Evolutionary conservation across 1,284 basidiomycete species (phyloP), one percentile per base, ranked within the genome.

Genomic region (Cutaneotrichosporon curvatum): DNA sequence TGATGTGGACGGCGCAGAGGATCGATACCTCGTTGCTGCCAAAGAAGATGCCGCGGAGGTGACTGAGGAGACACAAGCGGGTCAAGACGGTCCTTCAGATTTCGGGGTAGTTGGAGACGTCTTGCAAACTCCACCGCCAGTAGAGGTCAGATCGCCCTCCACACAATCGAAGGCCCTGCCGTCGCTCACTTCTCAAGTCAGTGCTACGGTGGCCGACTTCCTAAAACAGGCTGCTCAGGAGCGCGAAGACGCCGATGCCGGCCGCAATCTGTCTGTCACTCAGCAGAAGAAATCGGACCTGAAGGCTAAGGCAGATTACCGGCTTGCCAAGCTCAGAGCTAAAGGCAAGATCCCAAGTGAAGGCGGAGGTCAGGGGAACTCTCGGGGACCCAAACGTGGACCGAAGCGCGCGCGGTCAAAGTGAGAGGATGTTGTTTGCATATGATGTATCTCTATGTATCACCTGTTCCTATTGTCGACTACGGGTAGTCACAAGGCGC

Each of bases 1-100:
- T 51, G 70, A 75, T 34, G 55, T 76, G 25, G 68, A 67, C 16
- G 41, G 52, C 8, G 33, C 19, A 8, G 52, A 54, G 25, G 45
- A 33, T 1, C 39, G 39, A 3, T 54, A 39, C 25, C 15, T 50
- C 10, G 31, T 33, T n/a, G n/a, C n/a, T n/a, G n/a, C n/a, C n/a
- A n/a, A n/a, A n/a, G n/a, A n/a, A n/a, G n/a, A n/a, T n/a, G n/a
- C n/a, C n/a, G n/a, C n/a, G n/a, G n/a, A n/a, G n/a, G n/a, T n/a
- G n/a, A n/a, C n/a, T n/a, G n/a, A n/a, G n/a, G n/a, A n/a, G n/a
- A n/a, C n/a, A n/a, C n/a, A n/a, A n/a, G n/a, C n/a, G n/a, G n/a
- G n/a, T n/a, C n/a, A n/a, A n/a, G n/a, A n/a, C n/a, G n/a, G n/a
- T n/a, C n/a, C n/a, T n/a, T n/a, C n/a, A n/a, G n/a, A n/a, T n/a